Evolutionary conservation across 192 early-diverging fungal species (phyloP).

Genomic region (Coemansia sp.): DNA sequence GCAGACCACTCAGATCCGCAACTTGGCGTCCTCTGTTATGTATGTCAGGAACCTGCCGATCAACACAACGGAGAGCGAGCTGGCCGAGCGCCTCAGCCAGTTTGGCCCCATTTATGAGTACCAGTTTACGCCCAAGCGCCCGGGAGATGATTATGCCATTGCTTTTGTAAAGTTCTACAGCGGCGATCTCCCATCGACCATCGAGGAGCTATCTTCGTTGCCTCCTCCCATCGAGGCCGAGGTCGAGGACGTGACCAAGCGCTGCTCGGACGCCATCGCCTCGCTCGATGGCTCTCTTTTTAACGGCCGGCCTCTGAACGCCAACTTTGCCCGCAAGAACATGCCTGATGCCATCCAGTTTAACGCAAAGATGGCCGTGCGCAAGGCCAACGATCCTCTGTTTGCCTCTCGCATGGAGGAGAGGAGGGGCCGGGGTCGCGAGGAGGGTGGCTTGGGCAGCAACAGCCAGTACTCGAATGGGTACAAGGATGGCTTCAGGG

Average conservation of each 20-base stretch:
- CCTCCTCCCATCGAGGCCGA: conserved; percentile 18
- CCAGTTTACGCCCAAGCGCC: neutral
- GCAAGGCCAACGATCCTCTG: conserved; percentile 17
- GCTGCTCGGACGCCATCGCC: conserved; percentile 12
- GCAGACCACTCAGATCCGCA: conserved; percentile 22
- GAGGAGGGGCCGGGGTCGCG: neutral
- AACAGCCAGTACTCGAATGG: conserved; percentile 17
- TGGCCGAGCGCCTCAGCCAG: conserved; percentile 16
- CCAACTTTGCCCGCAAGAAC: conserved; percentile 13
- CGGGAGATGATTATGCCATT: neutral
- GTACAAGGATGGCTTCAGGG: conserved; percentile 38
- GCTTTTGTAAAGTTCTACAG: conserved; percentile 37
- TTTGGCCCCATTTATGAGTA: conserved; percentile 29
- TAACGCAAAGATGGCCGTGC: conserved; percentile 18
- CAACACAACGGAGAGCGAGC: conserved; percentile 6
- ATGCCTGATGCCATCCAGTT: conserved; percentile 44
- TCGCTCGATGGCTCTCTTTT: conserved; percentile 5
- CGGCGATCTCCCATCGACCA: conserved; percentile 31
- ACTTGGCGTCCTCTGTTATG: conserved; percentile 26
- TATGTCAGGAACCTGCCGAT: conserved; percentile 28
- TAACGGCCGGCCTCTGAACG: conserved; percentile 6
- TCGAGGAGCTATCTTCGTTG: conserved; percentile 32
- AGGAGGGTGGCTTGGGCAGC: neutral
- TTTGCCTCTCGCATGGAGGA: conserved; percentile 4
- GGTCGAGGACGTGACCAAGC: conserved; percentile 13